phyloP scores from a whole-genome alignment of 192 early-diverging fungal genomes.

The Diversispora eburnea region DNA sequence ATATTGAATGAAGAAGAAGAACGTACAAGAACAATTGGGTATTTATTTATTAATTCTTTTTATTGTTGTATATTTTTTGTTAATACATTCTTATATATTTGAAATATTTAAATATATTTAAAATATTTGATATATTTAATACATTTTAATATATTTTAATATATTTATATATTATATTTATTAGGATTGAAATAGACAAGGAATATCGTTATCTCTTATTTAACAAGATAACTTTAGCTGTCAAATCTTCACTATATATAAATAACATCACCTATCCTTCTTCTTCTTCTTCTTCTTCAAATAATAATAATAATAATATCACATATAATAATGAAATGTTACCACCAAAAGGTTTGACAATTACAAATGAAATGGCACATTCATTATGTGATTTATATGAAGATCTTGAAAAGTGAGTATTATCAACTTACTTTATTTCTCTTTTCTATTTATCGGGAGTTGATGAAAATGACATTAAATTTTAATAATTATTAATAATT shows the following conservation, averaged over 20 bases:
- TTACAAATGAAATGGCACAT: constrained; percentile 48
- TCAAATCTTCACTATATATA: constrained; percentile 43
- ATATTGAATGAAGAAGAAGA: constrained; percentile 15
- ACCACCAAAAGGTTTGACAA: constrained; percentile 32
- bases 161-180: background rate
- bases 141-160: too few relatives aligned
- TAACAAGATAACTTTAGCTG: constrained; percentile 50
- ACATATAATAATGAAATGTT: constrained; percentile 17
- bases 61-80: background rate
- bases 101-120: too few relatives aligned
- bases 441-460: too few relatives aligned
- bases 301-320: too few relatives aligned
- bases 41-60: background rate
- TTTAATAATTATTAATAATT: constrained; percentile 10
- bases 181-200: constrained; percentile 30
- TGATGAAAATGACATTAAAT: background rate
- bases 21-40: constrained; percentile 22
- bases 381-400: constrained; percentile 50
- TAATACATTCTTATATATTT: background rate
- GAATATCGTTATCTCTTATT: constrained; percentile 47
- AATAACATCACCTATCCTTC: background rate
- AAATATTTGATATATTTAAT: background rate
- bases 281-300: constrained; percentile 15
- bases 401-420: constrained; percentile 47
- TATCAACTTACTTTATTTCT: too few relatives aligned